Conservation (phyloP, 2,329 filamentous ascomycete genomes). For the Fonsecaea multimorphosa region DNA sequence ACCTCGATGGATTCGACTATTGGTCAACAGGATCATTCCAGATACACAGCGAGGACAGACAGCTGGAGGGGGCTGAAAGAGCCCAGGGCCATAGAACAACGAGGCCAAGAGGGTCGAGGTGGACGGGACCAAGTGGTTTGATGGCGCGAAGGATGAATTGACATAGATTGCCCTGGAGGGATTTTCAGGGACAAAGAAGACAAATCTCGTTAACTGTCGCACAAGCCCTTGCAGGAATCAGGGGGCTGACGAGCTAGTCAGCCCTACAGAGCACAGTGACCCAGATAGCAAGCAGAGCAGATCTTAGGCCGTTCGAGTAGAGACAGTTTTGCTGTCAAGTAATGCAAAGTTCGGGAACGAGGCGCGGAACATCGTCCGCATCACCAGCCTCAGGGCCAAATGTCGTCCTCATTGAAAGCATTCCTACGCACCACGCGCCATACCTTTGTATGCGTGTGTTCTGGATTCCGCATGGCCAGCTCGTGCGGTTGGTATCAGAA, state of each 20-base stretch:
- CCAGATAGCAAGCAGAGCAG: too few relatives aligned
- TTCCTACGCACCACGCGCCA: background rate
- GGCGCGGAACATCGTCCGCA: too few relatives aligned
- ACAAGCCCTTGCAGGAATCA: background rate
- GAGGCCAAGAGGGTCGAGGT: background rate
- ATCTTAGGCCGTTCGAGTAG: background rate
- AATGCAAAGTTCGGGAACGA: too few relatives aligned
- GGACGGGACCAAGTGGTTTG: background rate
- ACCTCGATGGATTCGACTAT: background rate
- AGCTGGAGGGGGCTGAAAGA: background rate
- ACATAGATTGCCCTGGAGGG: background rate
- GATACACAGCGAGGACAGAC: background rate
- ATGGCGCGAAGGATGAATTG: constrained; percentile 6
- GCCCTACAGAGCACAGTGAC: too few relatives aligned
- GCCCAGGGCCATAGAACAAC: background rate
- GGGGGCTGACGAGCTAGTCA: background rate
- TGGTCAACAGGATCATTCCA: background rate
- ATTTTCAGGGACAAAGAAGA: background rate
- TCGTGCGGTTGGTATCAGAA: background rate
- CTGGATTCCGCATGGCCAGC: background rate
- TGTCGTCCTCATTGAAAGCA: background rate
- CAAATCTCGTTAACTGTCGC: background rate
- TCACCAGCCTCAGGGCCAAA: background rate
- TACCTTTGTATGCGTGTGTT: background rate
- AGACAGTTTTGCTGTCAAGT: background rate